A percentile compares a stretch with the other conserved stretches of the same genome.
Conservation (phyloP, 192 early-diverging fungal species). For the Gigaspora rosea region DNA sequence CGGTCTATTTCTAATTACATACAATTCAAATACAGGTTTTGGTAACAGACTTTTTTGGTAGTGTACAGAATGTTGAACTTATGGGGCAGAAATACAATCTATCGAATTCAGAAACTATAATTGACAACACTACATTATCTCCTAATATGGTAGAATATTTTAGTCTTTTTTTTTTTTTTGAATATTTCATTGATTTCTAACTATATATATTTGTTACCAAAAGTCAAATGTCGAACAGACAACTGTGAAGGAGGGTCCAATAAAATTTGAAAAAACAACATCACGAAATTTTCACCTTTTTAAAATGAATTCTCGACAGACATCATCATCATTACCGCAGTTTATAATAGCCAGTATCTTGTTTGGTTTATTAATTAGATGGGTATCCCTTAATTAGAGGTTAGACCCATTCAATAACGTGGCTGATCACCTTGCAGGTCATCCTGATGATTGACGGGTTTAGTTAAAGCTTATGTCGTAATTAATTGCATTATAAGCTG, state of each 20-base stretch:
- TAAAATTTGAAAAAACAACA: neutral
- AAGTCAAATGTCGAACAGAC: neutral
- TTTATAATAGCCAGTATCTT: constrained; percentile 17
- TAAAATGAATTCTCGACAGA: constrained; percentile 2
- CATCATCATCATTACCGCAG: constrained; percentile 3
- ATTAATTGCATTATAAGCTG: too few species aligned
- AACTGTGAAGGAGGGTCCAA: neutral
- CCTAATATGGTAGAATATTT: neutral
- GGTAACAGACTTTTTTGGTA: constrained; percentile 97
- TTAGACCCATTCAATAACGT: too few species aligned
- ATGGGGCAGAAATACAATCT: constrained; percentile 53
- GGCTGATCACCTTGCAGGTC: too few species aligned
- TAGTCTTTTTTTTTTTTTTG: neutral
- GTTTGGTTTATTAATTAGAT: constrained; percentile 8
- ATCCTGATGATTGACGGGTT: too few species aligned
- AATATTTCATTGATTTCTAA: neutral
- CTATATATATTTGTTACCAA: neutral
- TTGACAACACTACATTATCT: neutral
- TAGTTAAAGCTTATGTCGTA: too few species aligned
- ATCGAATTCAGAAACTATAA: neutral
- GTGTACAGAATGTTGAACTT: constrained; percentile 88
- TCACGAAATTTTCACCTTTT: constrained; percentile 23
- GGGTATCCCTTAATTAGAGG: neutral
- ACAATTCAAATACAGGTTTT: constrained; percentile 47
- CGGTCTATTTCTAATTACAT: neutral